A percentile compares a stretch with the other conserved stretches of the same genome.
Conservation (phyloP, 2,329 filamentous ascomycete species). For the Monascus ruber region DNA sequence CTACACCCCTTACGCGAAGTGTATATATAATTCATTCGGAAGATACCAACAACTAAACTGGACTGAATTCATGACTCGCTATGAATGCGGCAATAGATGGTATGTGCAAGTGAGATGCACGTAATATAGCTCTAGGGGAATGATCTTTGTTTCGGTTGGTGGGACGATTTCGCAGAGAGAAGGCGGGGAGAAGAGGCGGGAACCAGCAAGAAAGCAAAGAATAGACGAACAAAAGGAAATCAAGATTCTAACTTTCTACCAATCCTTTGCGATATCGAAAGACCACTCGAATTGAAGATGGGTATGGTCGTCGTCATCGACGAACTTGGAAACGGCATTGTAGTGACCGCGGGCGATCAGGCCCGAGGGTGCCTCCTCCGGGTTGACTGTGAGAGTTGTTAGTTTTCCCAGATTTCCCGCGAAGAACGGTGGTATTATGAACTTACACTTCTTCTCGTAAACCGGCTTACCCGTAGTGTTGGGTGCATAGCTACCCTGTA, state of each 20-base stretch:
- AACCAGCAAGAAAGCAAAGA: neutral
- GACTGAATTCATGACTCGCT: neutral
- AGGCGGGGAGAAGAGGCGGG: too few species aligned
- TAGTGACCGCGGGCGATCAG: conserved; percentile 88
- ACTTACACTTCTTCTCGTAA: conserved; percentile 86
- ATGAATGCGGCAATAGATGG: neutral
- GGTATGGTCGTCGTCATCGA: conserved; percentile 86
- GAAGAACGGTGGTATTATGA: neutral
- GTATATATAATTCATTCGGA: too few species aligned
- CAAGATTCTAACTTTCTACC: conserved; percentile 35
- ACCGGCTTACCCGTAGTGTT: conserved; percentile 77
- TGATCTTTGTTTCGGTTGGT: too few species aligned
- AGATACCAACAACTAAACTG: too few species aligned
- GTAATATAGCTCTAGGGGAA: too few species aligned
- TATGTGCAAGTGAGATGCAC: too few species aligned
- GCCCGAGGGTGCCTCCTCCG: conserved; percentile 83
- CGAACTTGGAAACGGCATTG: conserved; percentile 76
- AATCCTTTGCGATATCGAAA: conserved; percentile 95
- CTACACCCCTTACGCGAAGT: too few species aligned
- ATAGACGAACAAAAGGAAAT: neutral
- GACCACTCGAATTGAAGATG: conserved; percentile 92
- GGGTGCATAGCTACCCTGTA: conserved; percentile 79
- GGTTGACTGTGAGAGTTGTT: conserved; percentile 52
- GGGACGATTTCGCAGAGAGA: too few species aligned
- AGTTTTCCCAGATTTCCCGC: neutral